Evolutionary conservation across 2,329 filamentous ascomycete genomes (phyloP), one percentile per base, ranked within the genome.

Genomic region (Coleophoma cylindrospora): DNA sequence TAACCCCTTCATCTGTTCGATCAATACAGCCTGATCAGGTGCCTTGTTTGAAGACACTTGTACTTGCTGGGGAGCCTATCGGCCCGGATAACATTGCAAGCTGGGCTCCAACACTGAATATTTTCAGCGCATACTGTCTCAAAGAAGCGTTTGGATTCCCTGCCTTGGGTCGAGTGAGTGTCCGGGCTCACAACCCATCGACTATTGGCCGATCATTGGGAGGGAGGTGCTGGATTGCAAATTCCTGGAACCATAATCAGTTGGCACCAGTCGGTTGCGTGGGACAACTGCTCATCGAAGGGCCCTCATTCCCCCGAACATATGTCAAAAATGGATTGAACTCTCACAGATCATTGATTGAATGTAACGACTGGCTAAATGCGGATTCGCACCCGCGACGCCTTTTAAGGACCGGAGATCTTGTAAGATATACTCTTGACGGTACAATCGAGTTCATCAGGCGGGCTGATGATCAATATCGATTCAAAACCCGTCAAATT

Each of bases 281-380:
- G 14, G 67, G 67, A 14, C 66, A 70, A 53, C 59, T 72, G 13
- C 56, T 64, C 8, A 55, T 72, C 2, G 62, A 66, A n/a, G 50
- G 53, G 2, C 40, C 47, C n/a, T 22, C 21, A 32, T 76, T 85
- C 3, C 80, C 80, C 8, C 68, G 77, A 27, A 80, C 80, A 27
- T 85, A 85, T 52, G 66, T 83, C n/a, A 75, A 74, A 45, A 76
- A 83, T 48, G 69, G 71, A 0, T 71, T 73, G 43, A 81, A 80
- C 65, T 84, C 81, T 0, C 70, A 70, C 2, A 71, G 74, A 27
- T 73, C 72, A 1, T 86, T 85, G 53, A 74, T 86, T 43, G 66
- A 70, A 13, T 70, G 80, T 49, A 79, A 79, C 0, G 64, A 61
- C 1, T 74, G 38, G 38, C 9, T 17, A 9, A 11, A 11, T 9